Conservation (phyloP, 2,329 filamentous ascomycete genomes). For the Fusarium cyanostomum region DNA sequence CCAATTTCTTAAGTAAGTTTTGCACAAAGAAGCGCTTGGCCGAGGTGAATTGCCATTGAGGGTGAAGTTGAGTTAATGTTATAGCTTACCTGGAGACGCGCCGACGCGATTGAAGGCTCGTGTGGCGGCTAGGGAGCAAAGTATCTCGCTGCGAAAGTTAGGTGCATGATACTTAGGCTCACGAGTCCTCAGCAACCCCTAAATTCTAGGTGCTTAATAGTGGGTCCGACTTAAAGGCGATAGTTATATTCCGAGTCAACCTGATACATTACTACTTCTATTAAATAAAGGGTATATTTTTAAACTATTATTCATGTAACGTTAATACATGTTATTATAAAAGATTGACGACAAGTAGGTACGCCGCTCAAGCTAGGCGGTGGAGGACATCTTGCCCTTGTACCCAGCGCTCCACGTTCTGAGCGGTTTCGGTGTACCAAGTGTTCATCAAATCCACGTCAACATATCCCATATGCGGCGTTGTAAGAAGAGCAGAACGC, state of each 20-base stretch:
- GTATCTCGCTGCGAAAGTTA: constrained; percentile 14
- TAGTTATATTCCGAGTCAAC: too few relatives aligned
- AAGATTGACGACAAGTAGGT: neutral
- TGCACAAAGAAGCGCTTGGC: neutral
- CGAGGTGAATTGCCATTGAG: neutral
- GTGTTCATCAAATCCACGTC: constrained; percentile 3
- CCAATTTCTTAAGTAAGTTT: neutral
- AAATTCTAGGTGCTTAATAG: neutral
- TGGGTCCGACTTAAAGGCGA: too few relatives aligned
- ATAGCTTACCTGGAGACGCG: constrained; percentile 31
- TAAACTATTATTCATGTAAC: too few relatives aligned
- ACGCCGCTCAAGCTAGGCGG: neutral
- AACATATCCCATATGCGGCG: constrained; percentile 8
- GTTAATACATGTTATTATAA: neutral
- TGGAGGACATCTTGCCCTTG: neutral
- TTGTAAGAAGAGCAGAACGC: neutral
- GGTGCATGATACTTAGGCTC: constrained; percentile 16
- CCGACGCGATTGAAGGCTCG: constrained; percentile 29
- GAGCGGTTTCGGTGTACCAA: constrained; percentile 6
- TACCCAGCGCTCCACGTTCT: constrained; percentile 7
- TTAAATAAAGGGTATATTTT: too few relatives aligned
- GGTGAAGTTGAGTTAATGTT: constrained; percentile 5
- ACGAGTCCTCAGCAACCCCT: neutral
- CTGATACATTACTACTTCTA: too few relatives aligned
- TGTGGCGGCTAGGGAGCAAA: neutral